These are phyloP conservation scores for Selaginella moellendorffii DNA, from an alignment of 75 land plant genomes.

Conservation along the genomic window DNA sequence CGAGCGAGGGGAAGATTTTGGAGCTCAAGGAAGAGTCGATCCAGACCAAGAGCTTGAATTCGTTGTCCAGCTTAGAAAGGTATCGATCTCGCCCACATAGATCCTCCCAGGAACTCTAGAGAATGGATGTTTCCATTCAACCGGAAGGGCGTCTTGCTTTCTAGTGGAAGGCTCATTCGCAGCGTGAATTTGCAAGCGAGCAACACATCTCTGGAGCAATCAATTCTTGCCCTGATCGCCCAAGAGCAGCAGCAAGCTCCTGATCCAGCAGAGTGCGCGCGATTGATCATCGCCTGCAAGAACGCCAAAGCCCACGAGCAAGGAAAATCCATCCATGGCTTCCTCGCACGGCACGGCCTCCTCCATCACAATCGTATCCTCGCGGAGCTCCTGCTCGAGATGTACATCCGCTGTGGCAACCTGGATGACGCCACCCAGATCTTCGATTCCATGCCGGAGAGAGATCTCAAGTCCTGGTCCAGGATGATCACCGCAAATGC, in stretches of 20 bases:
- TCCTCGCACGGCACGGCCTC: not conserved
- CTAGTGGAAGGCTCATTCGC: too few relatives aligned
- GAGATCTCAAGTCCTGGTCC: not conserved
- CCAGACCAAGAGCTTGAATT: conserved; percentile 50
- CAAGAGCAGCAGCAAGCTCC: too few relatives aligned
- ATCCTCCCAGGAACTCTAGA: too few relatives aligned
- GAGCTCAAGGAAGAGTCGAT: conserved; percentile 31
- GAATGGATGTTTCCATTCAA: too few relatives aligned
- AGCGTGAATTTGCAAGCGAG: too few relatives aligned
- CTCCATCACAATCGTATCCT: not conserved
- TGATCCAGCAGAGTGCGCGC: not conserved
- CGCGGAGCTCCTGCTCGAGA: not conserved
- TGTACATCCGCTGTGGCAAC: not conserved
- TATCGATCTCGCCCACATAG: too few relatives aligned
- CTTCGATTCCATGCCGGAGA: not conserved
- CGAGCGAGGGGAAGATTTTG: conserved; percentile 49
- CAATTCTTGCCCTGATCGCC: too few relatives aligned
- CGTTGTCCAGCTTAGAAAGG: conserved; percentile 55
- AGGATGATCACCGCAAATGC: not conserved
- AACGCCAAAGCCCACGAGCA: not conserved
- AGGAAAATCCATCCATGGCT: not conserved
- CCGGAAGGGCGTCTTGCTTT: too few relatives aligned
- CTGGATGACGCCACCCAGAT: not conserved
- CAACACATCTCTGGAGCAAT: too few relatives aligned
- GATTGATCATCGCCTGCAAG: not conserved